Conservation (phyloP, 768 basidiomycete genomes). For the Panaeolus cyanescens region DNA sequence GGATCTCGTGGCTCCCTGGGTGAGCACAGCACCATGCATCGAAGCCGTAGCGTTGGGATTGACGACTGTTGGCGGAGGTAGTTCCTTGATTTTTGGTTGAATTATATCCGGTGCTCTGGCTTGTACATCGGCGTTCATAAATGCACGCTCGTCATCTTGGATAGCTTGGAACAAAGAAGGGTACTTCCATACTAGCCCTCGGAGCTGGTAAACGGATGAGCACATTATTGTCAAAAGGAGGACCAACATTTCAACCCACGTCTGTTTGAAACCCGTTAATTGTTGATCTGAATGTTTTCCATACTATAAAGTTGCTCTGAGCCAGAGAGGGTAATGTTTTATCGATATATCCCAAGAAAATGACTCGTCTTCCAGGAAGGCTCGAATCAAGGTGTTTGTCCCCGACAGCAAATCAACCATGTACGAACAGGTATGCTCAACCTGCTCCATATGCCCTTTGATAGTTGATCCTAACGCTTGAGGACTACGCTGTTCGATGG, state of each 20-base stretch:
- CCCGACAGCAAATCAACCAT: not conserved
- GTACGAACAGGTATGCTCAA: not conserved
- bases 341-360: not conserved
- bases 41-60: too few species aligned
- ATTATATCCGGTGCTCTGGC: not conserved
- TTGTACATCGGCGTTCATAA: not conserved
- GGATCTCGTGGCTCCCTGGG: not conserved
- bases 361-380: not conserved
- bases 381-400: not conserved
- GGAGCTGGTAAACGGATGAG: not conserved
- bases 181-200: not conserved
- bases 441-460: not conserved
- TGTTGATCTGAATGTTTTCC: not conserved
- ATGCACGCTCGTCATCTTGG: not conserved
- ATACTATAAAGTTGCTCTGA: not conserved
- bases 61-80: not conserved
- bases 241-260: not conserved
- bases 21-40: not conserved
- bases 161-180: not conserved
- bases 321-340: not conserved
- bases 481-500: not conserved
- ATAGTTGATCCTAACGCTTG: not conserved
- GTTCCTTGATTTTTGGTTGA: not conserved
- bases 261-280: not conserved
- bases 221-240: not conserved